Evolutionary conservation across 2,329 filamentous ascomycete genomes (phyloP).

Genomic region (Talaromyces albobiverticillius): DNA sequence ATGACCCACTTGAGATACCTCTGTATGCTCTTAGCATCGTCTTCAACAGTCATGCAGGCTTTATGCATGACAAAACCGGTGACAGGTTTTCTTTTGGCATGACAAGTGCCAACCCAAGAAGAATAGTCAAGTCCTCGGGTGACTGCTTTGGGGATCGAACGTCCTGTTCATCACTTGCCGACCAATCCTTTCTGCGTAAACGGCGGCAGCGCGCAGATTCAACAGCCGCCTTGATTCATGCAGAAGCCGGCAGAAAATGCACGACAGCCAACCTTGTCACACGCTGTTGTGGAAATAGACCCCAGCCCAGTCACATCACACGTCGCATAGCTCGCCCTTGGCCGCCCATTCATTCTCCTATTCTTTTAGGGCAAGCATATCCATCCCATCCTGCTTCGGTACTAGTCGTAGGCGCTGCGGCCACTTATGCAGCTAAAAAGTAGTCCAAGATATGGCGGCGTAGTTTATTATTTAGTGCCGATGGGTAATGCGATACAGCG

Average conservation of each 20-base stretch:
- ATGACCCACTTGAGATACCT: no score
- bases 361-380: background rate
- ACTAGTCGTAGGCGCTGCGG: background rate
- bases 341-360: background rate
- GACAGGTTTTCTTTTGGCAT: no score
- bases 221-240: background rate
- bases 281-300: background rate
- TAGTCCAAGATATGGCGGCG: conserved; percentile 13
- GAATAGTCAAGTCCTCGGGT: no score
- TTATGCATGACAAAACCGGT: no score
- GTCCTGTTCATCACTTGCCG: background rate
- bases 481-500: conserved; percentile 1
- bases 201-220: background rate
- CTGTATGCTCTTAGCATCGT: no score
- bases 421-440: conserved; percentile 14
- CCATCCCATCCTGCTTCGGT: background rate
- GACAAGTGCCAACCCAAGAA: no score
- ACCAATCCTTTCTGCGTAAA: background rate
- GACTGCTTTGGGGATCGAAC: no score
- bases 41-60: no score
- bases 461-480: conserved; percentile 15
- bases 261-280: background rate
- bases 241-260: background rate
- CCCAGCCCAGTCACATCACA: background rate
- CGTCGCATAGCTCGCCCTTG: background rate